These are phyloP conservation scores for Fomes fomentarius DNA, from an alignment of 1,284 basidiomycete species.

Conservation along the genomic window DNA sequence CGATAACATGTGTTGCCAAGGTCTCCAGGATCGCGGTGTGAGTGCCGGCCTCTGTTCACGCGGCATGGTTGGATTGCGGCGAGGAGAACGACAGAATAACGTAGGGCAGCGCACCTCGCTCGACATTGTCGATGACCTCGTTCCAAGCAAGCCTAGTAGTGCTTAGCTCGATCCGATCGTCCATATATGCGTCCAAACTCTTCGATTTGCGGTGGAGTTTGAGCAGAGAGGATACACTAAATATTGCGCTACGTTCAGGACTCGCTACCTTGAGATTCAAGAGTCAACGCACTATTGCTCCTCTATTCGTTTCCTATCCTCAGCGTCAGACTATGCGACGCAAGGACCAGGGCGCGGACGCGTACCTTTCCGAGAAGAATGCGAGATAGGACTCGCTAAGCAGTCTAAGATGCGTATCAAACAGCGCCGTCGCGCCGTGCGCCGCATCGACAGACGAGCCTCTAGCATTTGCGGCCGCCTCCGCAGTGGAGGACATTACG, in stretches of 20 bases:
- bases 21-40: constrained; percentile 76
- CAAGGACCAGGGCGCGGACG: constrained; percentile 14
- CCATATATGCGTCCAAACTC: constrained; percentile 65
- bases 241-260: not conserved
- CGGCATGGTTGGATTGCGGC: not conserved
- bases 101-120: constrained; percentile 76
- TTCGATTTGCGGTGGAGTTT: constrained; percentile 73
- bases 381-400: constrained; percentile 76
- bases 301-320: constrained; percentile 75
- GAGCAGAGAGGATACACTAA: constrained; percentile 70
- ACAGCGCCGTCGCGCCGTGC: constrained; percentile 64
- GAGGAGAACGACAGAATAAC: not conserved
- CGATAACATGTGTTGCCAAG: constrained; percentile 73
- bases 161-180: constrained; percentile 59
- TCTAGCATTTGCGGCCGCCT: constrained; percentile 15
- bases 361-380: constrained; percentile 87
- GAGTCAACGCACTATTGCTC: constrained; percentile 69
- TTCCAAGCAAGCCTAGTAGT: constrained; percentile 73
- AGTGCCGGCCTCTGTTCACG: constrained; percentile 72
- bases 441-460: constrained; percentile 21
- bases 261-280: not conserved
- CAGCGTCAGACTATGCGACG: constrained; percentile 14
- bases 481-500: constrained; percentile 21
- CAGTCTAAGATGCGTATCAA: constrained; percentile 71
- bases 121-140: constrained; percentile 83